phyloP scores from a whole-genome alignment of 495 filamentous ascomycete species.

The Tuber aestivum region DNA sequence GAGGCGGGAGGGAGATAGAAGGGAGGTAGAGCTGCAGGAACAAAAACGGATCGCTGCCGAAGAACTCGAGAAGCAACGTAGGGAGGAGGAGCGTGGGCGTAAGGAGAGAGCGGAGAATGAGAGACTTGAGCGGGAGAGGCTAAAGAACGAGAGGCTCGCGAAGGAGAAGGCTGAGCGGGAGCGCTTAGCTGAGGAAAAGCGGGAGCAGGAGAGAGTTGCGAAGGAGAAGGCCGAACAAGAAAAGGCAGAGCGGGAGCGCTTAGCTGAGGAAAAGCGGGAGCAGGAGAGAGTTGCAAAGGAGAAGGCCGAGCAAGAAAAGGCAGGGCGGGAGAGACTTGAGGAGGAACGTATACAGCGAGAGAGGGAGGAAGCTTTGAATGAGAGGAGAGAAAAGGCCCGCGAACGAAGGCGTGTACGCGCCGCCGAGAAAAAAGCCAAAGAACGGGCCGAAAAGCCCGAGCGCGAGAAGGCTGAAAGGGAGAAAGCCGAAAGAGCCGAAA shows the following conservation, averaged over 20 bases:
- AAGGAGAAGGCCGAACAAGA: slow-evolving; percentile 12
- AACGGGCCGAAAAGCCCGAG: background rate
- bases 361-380: background rate
- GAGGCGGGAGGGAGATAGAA: slow-evolving; percentile 11
- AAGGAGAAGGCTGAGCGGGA: slow-evolving; percentile 7
- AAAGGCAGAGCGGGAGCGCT: background rate
- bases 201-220: background rate
- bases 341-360: slow-evolving; percentile 1
- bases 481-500: slow-evolving; percentile 12
- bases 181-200: slow-evolving; percentile 4
- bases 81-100: slow-evolving; percentile 6
- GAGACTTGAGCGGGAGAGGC: slow-evolving; percentile 11
- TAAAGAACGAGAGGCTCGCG: slow-evolving; percentile 8
- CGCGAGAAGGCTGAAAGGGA: background rate
- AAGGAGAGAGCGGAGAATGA: slow-evolving; percentile 16
- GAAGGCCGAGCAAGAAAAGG: slow-evolving; percentile 13
- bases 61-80: slow-evolving; percentile 12
- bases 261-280: slow-evolving; percentile 7
- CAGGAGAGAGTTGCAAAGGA: background rate
- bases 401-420: background rate
- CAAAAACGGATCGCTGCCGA: slow-evolving; percentile 4
- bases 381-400: background rate
- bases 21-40: slow-evolving; percentile 22
- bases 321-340: background rate
- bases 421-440: background rate